Evolutionary conservation across 192 early-diverging fungal species (phyloP).

Genomic region (Linnemannia schmuckeri): DNA sequence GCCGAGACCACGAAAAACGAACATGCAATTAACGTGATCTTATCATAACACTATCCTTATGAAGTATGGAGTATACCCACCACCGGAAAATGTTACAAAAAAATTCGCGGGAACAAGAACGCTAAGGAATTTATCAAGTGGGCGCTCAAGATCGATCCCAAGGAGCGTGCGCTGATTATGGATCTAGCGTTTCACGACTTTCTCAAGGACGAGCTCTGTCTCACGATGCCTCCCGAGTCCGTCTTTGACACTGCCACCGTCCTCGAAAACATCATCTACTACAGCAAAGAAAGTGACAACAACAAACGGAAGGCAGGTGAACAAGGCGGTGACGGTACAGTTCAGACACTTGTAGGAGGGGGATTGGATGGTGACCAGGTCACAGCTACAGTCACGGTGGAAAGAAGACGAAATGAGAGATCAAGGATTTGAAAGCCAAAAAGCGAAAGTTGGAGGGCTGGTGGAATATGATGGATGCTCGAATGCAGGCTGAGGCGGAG

Average conservation of each 20-base stretch:
- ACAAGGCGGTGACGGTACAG: background rate
- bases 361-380: background rate
- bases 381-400: background rate
- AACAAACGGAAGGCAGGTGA: background rate
- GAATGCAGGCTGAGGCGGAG: background rate
- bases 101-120: background rate
- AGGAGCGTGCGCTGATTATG: background rate
- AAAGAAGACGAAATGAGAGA: background rate
- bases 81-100: background rate
- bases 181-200: background rate
- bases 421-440: background rate
- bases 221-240: background rate
- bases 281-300: background rate
- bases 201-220: background rate
- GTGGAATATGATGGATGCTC: background rate
- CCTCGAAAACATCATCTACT: background rate
- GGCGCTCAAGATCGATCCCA: background rate
- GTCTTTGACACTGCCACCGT: background rate
- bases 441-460: background rate
- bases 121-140: background rate
- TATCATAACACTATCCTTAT: too few relatives aligned
- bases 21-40: background rate
- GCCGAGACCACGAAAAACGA: background rate
- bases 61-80: background rate
- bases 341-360: background rate